phyloP scores from a whole-genome alignment of 2,329 filamentous ascomycete genomes.

The Nemania sp. region DNA sequence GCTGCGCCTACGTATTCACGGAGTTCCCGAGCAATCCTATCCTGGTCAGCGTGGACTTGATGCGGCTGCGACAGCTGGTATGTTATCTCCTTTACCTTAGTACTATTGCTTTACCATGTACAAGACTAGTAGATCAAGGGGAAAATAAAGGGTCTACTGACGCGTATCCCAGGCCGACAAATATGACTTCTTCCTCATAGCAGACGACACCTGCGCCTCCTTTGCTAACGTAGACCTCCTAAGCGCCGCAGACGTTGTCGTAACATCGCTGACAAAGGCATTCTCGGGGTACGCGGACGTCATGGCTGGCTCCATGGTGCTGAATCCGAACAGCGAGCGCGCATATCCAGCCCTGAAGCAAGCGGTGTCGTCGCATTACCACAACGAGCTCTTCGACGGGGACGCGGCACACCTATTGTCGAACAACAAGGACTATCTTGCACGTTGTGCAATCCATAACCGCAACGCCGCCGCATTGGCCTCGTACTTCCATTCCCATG shows the following conservation, averaged over 20 bases:
- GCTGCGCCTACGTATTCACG: conserved; percentile 52
- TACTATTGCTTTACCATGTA: too few relatives aligned
- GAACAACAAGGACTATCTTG: conserved; percentile 52
- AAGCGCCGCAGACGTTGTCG: conserved; percentile 52
- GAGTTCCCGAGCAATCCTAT: conserved; percentile 58
- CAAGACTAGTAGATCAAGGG: neutral
- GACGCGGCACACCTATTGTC: conserved; percentile 53
- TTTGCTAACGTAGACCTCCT: conserved; percentile 58
- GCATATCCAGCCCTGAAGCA: conserved; percentile 28
- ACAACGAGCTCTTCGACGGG: conserved; percentile 52
- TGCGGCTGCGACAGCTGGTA: conserved; percentile 47
- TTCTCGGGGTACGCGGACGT: conserved; percentile 60
- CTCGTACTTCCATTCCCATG: conserved; percentile 42
- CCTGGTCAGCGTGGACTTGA: conserved; percentile 48
- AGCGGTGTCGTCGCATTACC: conserved; percentile 37
- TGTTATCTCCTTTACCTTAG: conserved; percentile 24
- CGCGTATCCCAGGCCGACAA: conserved; percentile 40
- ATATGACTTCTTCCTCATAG: conserved; percentile 50
- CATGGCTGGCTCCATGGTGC: conserved; percentile 32
- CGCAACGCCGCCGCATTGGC: conserved; percentile 51
- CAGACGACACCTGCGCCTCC: conserved; percentile 55
- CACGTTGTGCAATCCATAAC: conserved; percentile 47
- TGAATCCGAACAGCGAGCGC: conserved; percentile 31
- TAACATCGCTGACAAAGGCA: conserved; percentile 56
- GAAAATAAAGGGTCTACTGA: neutral